These are phyloP conservation scores for Fusarium cicatricum DNA, from an alignment of 2,329 filamentous ascomycete species.

Conservation along the genomic window DNA sequence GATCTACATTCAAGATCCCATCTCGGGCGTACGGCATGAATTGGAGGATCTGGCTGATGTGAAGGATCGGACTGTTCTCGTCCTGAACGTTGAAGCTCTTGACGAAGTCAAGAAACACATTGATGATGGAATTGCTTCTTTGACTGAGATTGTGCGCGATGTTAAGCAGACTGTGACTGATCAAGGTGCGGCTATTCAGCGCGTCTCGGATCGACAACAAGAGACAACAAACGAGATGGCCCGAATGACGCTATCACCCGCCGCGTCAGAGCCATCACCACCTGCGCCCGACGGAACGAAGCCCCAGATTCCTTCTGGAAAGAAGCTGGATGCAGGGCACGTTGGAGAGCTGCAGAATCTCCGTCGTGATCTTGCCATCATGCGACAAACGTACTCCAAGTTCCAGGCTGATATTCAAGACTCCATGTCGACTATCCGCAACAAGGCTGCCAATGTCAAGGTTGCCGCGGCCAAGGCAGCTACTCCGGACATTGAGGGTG, in stretches of 20 bases:
- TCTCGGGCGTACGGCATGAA: constrained; percentile 96
- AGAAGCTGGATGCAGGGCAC: constrained; percentile 66
- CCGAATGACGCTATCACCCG: constrained; percentile 58
- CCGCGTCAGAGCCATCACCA: constrained; percentile 47
- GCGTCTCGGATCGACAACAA: constrained; percentile 89
- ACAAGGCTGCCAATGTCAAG: constrained; percentile 85
- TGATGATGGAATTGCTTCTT: constrained; percentile 84
- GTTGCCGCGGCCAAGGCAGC: constrained; percentile 73
- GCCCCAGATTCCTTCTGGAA: constrained; percentile 44
- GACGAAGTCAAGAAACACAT: constrained; percentile 98
- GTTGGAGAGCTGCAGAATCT: constrained; percentile 82
- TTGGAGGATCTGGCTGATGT: constrained; percentile 92
- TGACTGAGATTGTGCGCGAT: constrained; percentile 85
- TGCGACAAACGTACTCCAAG: constrained; percentile 91
- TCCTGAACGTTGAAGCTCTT: constrained; percentile 88
- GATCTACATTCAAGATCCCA: constrained; percentile 96
- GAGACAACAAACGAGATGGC: constrained; percentile 90
- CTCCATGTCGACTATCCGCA: constrained; percentile 84
- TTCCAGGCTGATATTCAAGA: constrained; percentile 89
- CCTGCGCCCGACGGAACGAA: constrained; percentile 53
- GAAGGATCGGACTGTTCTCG: constrained; percentile 94
- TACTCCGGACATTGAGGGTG: constrained; percentile 76
- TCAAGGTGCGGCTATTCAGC: constrained; percentile 81
- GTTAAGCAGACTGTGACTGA: constrained; percentile 85
- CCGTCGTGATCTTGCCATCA: constrained; percentile 86